phyloP scores from a whole-genome alignment of 176 grass and related monocot genomes.

The Typha latifolia region DNA sequence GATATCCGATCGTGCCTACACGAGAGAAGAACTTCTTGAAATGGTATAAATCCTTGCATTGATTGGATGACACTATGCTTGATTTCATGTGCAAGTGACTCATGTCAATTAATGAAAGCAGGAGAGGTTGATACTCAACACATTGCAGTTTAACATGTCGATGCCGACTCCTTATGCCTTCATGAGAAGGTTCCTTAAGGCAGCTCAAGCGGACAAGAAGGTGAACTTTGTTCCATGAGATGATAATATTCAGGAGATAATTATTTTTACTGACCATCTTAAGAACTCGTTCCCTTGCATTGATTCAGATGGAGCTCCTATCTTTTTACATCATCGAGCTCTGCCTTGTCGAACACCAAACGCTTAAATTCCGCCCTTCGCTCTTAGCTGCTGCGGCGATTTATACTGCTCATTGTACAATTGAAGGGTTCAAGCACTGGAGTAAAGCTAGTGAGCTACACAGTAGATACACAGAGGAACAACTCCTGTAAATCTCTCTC shows the following conservation, averaged over 20 bases:
- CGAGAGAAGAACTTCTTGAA: constrained; percentile 32
- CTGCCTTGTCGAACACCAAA: constrained; percentile 55
- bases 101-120: constrained; percentile 11
- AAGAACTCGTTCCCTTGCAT: neutral
- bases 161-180: constrained; percentile 81
- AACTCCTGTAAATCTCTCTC: constrained; percentile 37
- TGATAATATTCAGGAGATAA: neutral
- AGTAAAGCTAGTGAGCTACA: constrained; percentile 63
- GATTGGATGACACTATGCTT: too few relatives aligned
- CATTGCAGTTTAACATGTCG: constrained; percentile 71
- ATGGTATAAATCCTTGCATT: constrained; percentile 13
- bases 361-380: constrained; percentile 70
- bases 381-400: constrained; percentile 64
- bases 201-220: constrained; percentile 63
- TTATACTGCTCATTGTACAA: constrained; percentile 67
- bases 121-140: constrained; percentile 69
- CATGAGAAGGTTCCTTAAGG: constrained; percentile 87
- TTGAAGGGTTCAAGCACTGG: constrained; percentile 58
- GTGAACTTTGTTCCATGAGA: constrained; percentile 26
- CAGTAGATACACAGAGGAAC: constrained; percentile 51
- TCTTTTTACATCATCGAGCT: constrained; percentile 83
- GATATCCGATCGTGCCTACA: constrained; percentile 37
- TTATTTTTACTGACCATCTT: neutral
- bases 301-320: constrained; percentile 63
- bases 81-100: neutral